Evolutionary conservation across 108 stramenopile species (phyloP), one percentile per base, ranked within the genome.

Genomic region (Nitzschia putrida): DNA sequence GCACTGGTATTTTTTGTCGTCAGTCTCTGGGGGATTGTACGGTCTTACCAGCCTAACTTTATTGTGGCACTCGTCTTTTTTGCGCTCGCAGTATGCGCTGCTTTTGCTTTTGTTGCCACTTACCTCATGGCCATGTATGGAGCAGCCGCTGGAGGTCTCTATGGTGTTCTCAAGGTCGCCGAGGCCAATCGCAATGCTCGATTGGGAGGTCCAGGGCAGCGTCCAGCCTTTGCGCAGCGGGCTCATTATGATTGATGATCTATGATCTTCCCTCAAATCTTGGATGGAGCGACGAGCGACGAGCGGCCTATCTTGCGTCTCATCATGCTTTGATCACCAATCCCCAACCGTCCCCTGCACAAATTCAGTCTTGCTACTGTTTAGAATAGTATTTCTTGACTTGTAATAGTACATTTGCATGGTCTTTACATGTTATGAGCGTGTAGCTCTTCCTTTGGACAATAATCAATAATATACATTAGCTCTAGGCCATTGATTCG

Each of bases 21-120:
- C 71, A 87, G 90, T 0, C 70, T 95, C 3, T 95, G 90, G 90
- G 53, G 67, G 9, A 91, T 95, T 61, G 81, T 95, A 8, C 70
- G 77, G 26, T 80, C 79, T 12, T 95, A 95, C 70, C 90, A 92
- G 66, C 85, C 94, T 11, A 90, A 88, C 80, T 85, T 88, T 5
- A 26, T 93, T 18, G 74, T 79, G 10, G 94, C 87, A 1, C 66
- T 95, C 5, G 23, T 84, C 26, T 91, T 92, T 77, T 95, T 95
- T 78, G 49, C 89, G 10, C 65, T 69, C 7, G 94, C 90, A 0
- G 58, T 84, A 8, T 86, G 80, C 61, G 94, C 87, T 0, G 91
- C 87, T 21, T 95, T 95, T 84, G 81, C 90, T 4, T 90, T 90
- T 71, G 94, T 95, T 0, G 69, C 85, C 4, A 87, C 91, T 0